Evolutionary conservation across 1,139 yeast species (phyloP).

Genomic region (Candida sp.): DNA sequence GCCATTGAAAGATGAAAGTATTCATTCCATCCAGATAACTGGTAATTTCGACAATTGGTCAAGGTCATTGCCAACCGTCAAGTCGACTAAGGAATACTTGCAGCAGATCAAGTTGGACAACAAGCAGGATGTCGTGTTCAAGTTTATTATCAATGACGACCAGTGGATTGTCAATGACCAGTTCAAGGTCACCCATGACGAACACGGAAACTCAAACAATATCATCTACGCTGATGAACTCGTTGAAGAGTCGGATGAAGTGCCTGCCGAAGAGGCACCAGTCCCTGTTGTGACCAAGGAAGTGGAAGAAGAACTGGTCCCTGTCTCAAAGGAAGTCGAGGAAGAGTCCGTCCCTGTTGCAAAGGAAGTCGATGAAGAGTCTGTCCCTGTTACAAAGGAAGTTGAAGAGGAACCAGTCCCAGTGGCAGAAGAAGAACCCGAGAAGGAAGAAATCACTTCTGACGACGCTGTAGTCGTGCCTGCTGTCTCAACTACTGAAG

Average conservation of each 20-base stretch:
- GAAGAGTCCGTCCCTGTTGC: too few species aligned
- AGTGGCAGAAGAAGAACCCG: slow-evolving; percentile 1
- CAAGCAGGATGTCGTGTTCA: slow-evolving; percentile 30
- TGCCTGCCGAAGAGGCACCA: neutral
- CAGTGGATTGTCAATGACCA: slow-evolving; percentile 35
- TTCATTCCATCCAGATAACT: slow-evolving; percentile 37
- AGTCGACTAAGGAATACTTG: slow-evolving; percentile 14
- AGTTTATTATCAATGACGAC: slow-evolving; percentile 40
- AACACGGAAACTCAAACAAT: slow-evolving; percentile 44
- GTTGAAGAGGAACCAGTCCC: too few species aligned
- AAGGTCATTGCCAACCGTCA: slow-evolving; percentile 19
- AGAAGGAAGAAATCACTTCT: neutral
- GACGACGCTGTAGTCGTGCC: neutral
- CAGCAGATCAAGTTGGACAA: slow-evolving; percentile 21
- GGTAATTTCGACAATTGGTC: slow-evolving; percentile 51
- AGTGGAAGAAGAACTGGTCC: slow-evolving; percentile 3
- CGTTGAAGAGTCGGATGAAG: slow-evolving; percentile 12
- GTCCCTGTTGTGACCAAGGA: neutral
- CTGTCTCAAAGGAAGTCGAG: neutral
- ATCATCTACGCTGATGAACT: slow-evolving; percentile 33
- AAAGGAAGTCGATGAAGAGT: too few species aligned
- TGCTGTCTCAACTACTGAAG: neutral
- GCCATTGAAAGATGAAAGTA: slow-evolving; percentile 16
- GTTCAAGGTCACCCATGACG: slow-evolving; percentile 33
- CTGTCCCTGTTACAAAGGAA: too few species aligned